Evolutionary conservation across 2,329 filamentous ascomycete species (phyloP).

Genomic region (Phyllosticta paracitricarpa): DNA sequence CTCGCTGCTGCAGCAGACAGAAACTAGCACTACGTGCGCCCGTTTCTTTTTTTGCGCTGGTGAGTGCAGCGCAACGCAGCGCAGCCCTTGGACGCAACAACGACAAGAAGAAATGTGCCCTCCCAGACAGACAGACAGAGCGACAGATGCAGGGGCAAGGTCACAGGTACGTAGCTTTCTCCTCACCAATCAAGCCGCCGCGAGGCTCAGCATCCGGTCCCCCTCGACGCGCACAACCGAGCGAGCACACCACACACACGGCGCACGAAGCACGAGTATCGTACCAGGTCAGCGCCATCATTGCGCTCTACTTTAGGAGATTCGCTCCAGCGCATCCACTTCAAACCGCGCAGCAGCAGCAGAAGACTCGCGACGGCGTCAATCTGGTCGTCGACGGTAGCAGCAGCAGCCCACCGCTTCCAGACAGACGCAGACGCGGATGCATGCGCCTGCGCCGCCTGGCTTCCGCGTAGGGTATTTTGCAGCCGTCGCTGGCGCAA

Average conservation of each 20-base stretch:
- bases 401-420: background rate
- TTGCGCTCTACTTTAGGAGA: background rate
- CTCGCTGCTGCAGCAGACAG: background rate
- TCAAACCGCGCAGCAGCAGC: background rate
- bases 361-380: background rate
- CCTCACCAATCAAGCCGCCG: background rate
- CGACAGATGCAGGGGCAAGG: background rate
- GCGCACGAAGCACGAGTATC: background rate
- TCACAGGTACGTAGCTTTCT: background rate
- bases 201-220: background rate
- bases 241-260: too few relatives aligned
- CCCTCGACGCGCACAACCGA: too few relatives aligned
- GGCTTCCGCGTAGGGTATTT: background rate
- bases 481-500: background rate
- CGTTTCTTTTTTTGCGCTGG: background rate
- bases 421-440: background rate
- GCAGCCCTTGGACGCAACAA: background rate
- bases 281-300: background rate
- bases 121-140: background rate
- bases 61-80: too few relatives aligned
- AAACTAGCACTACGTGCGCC: background rate
- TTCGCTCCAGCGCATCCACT: background rate
- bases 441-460: background rate
- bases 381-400: background rate
- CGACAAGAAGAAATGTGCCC: background rate